phyloP scores from a whole-genome alignment of 306 rosid genomes.

The Fragaria nilgerrensis region DNA sequence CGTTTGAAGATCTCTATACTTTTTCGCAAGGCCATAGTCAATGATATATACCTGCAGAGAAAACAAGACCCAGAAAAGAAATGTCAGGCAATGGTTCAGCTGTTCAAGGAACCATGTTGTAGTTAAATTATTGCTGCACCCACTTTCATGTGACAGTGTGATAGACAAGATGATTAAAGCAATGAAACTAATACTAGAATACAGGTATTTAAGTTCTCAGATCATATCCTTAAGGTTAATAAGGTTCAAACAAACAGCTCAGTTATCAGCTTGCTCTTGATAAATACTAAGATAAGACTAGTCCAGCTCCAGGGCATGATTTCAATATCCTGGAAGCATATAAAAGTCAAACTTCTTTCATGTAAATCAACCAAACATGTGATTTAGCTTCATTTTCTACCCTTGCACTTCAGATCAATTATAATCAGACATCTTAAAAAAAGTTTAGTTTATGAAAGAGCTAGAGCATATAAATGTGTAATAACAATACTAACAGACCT shows the following conservation, averaged over 20 bases:
- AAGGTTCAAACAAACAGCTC: background rate
- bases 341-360: background rate
- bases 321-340: background rate
- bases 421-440: background rate
- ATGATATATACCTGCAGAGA: constrained; percentile 75
- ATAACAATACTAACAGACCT: background rate
- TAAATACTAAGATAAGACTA: background rate
- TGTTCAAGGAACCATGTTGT: background rate
- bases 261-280: background rate
- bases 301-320: background rate
- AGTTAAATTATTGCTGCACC: constrained; percentile 7
- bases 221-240: background rate
- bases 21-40: constrained; percentile 97
- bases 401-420: background rate
- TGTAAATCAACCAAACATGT: background rate
- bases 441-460: background rate
- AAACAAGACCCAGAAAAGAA: constrained; percentile 28
- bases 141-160: constrained; percentile 4
- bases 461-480: background rate
- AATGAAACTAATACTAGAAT: background rate
- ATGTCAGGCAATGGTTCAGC: background rate
- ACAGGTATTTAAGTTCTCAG: background rate
- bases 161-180: constrained; percentile 1
- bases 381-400: background rate
- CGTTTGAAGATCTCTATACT: constrained; percentile 93